Percentiles rank a stretch among this genome's conserved stretches.
Evolutionary conservation across 176 grass and related monocot genomes (phyloP).

Genomic region (Oryza australiensis): DNA sequence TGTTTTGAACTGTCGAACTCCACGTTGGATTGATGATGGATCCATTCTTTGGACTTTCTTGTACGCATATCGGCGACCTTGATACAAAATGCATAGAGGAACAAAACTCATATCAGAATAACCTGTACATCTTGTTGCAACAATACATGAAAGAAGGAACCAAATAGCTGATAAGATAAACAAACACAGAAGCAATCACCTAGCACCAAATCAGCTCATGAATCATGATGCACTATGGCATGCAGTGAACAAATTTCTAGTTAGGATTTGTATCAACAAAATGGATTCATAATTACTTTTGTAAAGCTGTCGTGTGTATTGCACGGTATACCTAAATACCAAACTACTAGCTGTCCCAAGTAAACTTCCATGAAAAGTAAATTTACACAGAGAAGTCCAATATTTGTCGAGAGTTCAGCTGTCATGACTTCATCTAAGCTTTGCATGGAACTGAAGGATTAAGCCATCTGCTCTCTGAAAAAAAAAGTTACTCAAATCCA

Average conservation of each 20-base stretch:
- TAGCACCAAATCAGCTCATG: background rate
- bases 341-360: background rate
- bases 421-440: background rate
- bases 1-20: slow-evolving; percentile 61
- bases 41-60: slow-evolving; percentile 59
- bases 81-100: slow-evolving; percentile 4
- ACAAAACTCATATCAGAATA: slow-evolving; percentile 37
- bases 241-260: slow-evolving; percentile 5
- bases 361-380: background rate
- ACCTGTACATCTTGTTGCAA: slow-evolving; percentile 19
- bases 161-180: background rate
- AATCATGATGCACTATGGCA: slow-evolving; percentile 25
- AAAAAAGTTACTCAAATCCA: background rate
- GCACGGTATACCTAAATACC: background rate
- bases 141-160: slow-evolving; percentile 9
- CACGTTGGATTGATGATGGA: slow-evolving; percentile 53
- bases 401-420: background rate
- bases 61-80: slow-evolving; percentile 58
- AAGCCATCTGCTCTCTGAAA: slow-evolving; percentile 17
- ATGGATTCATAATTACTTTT: background rate
- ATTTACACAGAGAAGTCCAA: slow-evolving; percentile 1
- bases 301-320: background rate
- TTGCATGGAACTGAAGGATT: background rate
- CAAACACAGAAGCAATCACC: background rate
- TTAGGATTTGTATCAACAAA: background rate